Base-by-base conservation (phyloP, 2,329 filamentous ascomycete genomes). In the Sporothrix brasiliensis region DNA sequence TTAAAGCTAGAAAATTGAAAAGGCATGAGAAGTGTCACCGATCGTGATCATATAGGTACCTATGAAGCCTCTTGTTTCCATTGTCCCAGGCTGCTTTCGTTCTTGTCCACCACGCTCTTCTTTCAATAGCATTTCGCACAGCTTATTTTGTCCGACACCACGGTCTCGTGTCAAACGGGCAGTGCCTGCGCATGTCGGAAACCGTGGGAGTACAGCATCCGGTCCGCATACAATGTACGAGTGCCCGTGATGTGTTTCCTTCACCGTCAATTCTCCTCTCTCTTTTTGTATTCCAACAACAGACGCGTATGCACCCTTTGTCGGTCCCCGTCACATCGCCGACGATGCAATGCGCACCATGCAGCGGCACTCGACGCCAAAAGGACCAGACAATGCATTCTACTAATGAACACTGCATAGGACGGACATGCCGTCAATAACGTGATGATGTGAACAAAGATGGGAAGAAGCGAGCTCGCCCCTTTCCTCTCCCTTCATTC, bases 181-280 rank as follows among this genome's bases (percentile, higher is more conserved):
- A 19, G 58, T 63, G 39, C 58, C 58, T 47, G 58, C 39, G 47
- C n/a, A 47, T 47, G 39, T 47, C 58, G n/a, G 30, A 11, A 47
- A 13, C 21, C 58, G 39, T 6, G 58, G 27, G 34, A 27, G 14
- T 47, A 10, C 58, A 47, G 39, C 39, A 63, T 63, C 41, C 58
- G 14, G 21, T 39, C 44, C 27, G 21, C 56, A 61, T 61, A 24
- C 58, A 39, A 27, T 27, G 58, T 47, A 21, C 52, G 47, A 5
- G 58, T 63, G 58, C 39, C 58, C 56, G 34, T 61, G 30, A 61
- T 61, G 56, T 16, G 3, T 61, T 61, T 11, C 9, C 3, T 13
- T 34, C 34, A 9, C 34, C 21, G 13, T 53, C 10, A 11, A 4
- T 13, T 41, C 10, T 44, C 9, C 19, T 24, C 56, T 61, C 7